A percentile compares a stretch with the other conserved stretches of the same genome.
phyloP scores from a whole-genome alignment of 768 basidiomycete species.

The Kwoniella shandongensis region DNA sequence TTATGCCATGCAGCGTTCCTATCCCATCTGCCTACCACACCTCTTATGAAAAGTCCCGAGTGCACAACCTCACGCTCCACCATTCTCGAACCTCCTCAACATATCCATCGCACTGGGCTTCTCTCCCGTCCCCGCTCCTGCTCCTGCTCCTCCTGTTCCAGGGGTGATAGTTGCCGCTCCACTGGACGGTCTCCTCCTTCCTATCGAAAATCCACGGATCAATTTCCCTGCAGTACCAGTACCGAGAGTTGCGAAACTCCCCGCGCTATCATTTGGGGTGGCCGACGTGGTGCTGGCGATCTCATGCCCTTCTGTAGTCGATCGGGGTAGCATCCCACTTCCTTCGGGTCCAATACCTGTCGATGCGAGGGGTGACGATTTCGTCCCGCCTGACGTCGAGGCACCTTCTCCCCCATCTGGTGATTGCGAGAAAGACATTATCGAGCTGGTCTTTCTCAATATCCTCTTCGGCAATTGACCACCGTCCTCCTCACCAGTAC shows the following conservation, averaged over 20 bases:
- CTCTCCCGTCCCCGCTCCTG: neutral
- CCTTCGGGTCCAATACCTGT: conserved; percentile 7
- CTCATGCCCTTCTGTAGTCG: neutral
- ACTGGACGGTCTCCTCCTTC: conserved; percentile 2
- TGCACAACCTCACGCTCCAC: conserved; percentile 1
- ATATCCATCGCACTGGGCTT: conserved; percentile 35
- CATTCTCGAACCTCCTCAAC: conserved; percentile 28
- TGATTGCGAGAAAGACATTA: neutral
- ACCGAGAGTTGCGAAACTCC: conserved; percentile 13
- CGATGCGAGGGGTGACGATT: neutral
- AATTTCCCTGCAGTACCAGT: conserved; percentile 9
- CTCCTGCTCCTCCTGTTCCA: neutral
- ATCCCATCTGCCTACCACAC: too few species aligned
- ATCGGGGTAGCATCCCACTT: neutral
- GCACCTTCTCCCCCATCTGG: conserved; percentile 4
- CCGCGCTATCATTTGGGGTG: neutral
- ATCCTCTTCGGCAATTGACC: neutral
- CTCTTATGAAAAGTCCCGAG: too few species aligned
- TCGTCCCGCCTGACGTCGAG: neutral
- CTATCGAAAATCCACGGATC: conserved; percentile 18
- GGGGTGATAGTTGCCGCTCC: neutral
- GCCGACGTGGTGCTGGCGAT: neutral
- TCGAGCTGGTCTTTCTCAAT: conserved; percentile 4
- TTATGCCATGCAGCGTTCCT: too few species aligned
- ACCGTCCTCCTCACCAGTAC: conserved; percentile 1